Evolutionary conservation across 306 rosid genomes (phyloP), one percentile per base, ranked within the genome.

Genomic region (Fragaria ananassa): DNA sequence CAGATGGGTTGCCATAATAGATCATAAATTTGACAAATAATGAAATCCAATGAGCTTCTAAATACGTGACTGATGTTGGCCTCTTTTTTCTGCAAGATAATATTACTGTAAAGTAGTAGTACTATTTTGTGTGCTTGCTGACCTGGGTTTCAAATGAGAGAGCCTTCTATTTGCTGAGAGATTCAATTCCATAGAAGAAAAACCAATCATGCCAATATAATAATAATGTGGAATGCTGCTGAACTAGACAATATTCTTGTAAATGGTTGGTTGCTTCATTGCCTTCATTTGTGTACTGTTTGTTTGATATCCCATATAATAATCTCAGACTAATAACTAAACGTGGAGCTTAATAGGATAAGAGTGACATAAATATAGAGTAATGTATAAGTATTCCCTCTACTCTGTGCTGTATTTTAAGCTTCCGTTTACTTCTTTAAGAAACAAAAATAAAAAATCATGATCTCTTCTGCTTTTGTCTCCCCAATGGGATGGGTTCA

Each of bases 91-190:
- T 53, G 51, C 0, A 41, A 19, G 67, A 73, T 72, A 64, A 37
- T 65, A 65, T 65, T 37, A 23, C 17, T 73, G 12, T 58, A 41
- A 14, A 57, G 56, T 56, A 60, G 39, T 13, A 27, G 37, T 31
- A 6, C 41, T 49, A 34, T 71, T 34, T 71, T 35, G 64, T 71
- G 75, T 17, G 75, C 75, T 10, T 71, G 75, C 75, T 72, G 68
- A 72, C 25, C 67, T 72, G 76, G 50, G 31, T 47, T 56, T 57
- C 76, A 72, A 72, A 72, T 41, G 12, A 74, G 69, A 3, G 31
- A 74, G 41, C 41, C 67, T 57, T 57, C 56, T 44, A 73, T 73
- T 73, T 73, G 69, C 77, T 27, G 69, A 35, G 57, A 25, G 10
- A 61, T 27, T 25, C 39, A 61, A 58, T 62, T 29, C 44, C 19